Conservation (phyloP, 2,329 filamentous ascomycete species). For the Bipolaris oryzae region DNA sequence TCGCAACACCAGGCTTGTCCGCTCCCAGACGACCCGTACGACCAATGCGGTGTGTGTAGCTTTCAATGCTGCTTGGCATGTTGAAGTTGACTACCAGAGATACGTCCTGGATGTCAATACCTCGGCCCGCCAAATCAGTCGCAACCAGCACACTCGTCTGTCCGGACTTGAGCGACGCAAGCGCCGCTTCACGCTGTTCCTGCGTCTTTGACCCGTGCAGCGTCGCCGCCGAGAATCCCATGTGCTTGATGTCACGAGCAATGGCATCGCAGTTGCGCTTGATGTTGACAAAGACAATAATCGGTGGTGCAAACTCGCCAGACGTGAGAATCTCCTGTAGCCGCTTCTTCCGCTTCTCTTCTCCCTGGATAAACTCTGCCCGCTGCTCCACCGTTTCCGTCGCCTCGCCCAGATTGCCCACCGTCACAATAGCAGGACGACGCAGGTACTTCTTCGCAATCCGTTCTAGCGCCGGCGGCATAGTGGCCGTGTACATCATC, state of each 20-base stretch:
- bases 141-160: conserved; percentile 88
- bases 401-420: conserved; percentile 92
- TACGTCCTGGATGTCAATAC: conserved; percentile 97
- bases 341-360: conserved; percentile 96
- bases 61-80: conserved; percentile 92
- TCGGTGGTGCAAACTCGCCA: conserved; percentile 80
- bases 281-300: conserved; percentile 99
- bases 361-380: conserved; percentile 86
- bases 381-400: conserved; percentile 98
- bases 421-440: conserved; percentile 89
- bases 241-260: conserved; percentile 89
- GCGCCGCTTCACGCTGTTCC: conserved; percentile 92
- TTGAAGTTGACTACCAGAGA: conserved; percentile 98
- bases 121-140: conserved; percentile 91
- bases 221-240: conserved; percentile 89
- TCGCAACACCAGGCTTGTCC: conserved; percentile 93
- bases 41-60: conserved; percentile 95
- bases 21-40: conserved; percentile 83
- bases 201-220: conserved; percentile 96
- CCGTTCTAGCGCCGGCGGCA: conserved; percentile 89
- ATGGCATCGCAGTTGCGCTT: conserved; percentile 98
- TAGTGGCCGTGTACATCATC: conserved; percentile 99
- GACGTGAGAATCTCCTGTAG: conserved; percentile 87
- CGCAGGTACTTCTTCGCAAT: conserved; percentile 98
- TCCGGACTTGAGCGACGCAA: conserved; percentile 81